These are phyloP conservation scores for Populus deltoides DNA, from an alignment of 345 rosid genomes.

Conservation along the genomic window DNA sequence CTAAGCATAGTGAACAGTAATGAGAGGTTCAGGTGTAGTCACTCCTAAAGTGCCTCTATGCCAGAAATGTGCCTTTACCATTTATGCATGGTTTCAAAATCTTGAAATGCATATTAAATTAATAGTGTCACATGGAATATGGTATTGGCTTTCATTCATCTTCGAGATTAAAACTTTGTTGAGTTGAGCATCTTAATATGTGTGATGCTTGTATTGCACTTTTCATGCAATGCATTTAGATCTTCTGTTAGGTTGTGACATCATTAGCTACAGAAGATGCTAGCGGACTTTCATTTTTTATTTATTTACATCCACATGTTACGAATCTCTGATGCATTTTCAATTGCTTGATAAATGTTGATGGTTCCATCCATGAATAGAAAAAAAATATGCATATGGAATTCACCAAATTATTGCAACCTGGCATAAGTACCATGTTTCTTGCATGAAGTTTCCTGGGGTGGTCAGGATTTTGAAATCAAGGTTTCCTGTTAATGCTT, in stretches of 20 bases:
- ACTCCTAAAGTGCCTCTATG: no score
- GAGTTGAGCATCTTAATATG: neutral
- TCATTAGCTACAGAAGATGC: no score
- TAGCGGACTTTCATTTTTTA: no score
- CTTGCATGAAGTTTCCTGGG: no score
- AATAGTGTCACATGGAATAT: neutral
- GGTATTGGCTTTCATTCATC: neutral
- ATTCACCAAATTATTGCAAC: neutral
- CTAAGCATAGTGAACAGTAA: no score
- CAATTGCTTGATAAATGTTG: no score
- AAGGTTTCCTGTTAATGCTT: neutral
- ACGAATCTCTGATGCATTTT: no score
- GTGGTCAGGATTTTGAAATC: neutral
- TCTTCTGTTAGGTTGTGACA: neutral
- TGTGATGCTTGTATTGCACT: neutral
- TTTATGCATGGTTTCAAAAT: neutral
- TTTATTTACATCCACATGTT: no score
- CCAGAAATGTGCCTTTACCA: neutral
- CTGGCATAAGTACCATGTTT: neutral
- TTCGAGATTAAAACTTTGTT: neutral
- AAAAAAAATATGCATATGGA: neutral
- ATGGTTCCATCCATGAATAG: no score
- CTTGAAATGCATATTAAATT: neutral
- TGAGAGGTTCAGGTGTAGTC: no score
- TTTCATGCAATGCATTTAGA: neutral